These are phyloP conservation scores for Excoecaria cochinchinensis DNA, from an alignment of 345 rosid species.

Conservation along the genomic window DNA sequence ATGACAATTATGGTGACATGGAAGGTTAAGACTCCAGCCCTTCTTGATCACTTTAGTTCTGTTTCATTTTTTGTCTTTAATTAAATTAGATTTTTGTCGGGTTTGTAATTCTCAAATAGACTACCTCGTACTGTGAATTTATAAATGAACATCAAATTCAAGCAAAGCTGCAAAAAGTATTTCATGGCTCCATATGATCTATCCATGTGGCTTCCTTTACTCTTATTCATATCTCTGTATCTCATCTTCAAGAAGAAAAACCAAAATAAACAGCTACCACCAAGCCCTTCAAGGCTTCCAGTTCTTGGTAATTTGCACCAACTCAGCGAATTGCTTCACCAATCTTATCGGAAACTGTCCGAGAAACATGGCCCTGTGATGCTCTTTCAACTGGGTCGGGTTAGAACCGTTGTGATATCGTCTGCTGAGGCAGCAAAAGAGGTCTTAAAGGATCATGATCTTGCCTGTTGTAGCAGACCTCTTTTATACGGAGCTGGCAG, in stretches of 20 bases:
- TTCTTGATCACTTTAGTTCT: too few species aligned
- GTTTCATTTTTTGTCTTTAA: too few species aligned
- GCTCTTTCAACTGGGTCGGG: conserved; percentile 14
- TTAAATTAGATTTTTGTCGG: too few species aligned
- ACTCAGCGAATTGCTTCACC: conserved; percentile 4
- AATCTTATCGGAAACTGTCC: conserved; percentile 8
- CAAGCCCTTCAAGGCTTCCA: conserved; percentile 22
- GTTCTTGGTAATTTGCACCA: conserved; percentile 24
- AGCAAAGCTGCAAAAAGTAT: too few species aligned
- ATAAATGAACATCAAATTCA: too few species aligned
- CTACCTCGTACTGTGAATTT: too few species aligned
- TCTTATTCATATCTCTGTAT: neutral
- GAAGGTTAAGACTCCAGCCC: too few species aligned
- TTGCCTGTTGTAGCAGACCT: conserved; percentile 17
- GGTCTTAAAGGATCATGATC: conserved; percentile 12
- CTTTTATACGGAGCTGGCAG: neutral
- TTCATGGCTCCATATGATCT: neutral
- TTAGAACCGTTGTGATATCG: conserved; percentile 13
- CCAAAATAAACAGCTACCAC: conserved; percentile 11
- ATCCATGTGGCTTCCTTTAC: neutral
- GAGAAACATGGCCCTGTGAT: conserved; percentile 24
- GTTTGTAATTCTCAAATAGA: too few species aligned
- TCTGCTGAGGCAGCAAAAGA: conserved; percentile 29
- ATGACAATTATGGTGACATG: too few species aligned
- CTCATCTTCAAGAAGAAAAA: neutral